phyloP scores from a whole-genome alignment of 2,329 filamentous ascomycete genomes.

The Hortaea werneckii region DNA sequence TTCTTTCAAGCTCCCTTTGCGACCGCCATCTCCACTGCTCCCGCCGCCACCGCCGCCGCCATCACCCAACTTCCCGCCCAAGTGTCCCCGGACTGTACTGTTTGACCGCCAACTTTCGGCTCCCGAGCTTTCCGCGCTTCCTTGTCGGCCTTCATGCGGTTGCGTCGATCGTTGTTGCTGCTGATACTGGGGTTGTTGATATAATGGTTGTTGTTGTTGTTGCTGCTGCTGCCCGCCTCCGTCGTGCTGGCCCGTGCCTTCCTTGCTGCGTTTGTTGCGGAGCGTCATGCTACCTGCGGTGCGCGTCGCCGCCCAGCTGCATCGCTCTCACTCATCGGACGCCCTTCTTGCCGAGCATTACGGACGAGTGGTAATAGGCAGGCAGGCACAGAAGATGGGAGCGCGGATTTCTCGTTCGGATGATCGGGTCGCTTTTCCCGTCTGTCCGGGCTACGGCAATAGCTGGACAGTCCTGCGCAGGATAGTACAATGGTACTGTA shows the following conservation, averaged over 20 bases:
- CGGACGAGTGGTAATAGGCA: no score
- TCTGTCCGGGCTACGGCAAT: no score
- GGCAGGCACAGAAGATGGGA: no score
- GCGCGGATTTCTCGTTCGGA: no score
- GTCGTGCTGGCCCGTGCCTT: not conserved
- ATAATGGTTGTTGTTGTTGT: slow-evolving; percentile 1
- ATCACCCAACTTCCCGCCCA: not conserved
- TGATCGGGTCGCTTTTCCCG: no score
- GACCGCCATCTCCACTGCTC: not conserved
- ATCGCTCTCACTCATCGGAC: slow-evolving; percentile 3
- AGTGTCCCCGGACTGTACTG: slow-evolving; percentile 48
- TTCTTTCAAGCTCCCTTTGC: slow-evolving; percentile 1
- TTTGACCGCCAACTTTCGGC: slow-evolving; percentile 57
- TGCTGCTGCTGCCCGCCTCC: not conserved
- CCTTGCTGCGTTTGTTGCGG: slow-evolving; percentile 6
- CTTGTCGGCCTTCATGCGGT: slow-evolving; percentile 24
- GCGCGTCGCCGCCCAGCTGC: not conserved
- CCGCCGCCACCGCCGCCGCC: not conserved
- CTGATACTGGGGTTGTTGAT: no score
- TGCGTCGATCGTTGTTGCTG: no score
- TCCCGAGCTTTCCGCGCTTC: slow-evolving; percentile 55
- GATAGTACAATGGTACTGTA: no score
- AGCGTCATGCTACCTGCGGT: slow-evolving; percentile 13
- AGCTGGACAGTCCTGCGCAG: no score
- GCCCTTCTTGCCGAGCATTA: not conserved